These are phyloP conservation scores for Eremochloa ophiuroides DNA, from an alignment of 176 grass and related monocot genomes.

Conservation along the genomic window DNA sequence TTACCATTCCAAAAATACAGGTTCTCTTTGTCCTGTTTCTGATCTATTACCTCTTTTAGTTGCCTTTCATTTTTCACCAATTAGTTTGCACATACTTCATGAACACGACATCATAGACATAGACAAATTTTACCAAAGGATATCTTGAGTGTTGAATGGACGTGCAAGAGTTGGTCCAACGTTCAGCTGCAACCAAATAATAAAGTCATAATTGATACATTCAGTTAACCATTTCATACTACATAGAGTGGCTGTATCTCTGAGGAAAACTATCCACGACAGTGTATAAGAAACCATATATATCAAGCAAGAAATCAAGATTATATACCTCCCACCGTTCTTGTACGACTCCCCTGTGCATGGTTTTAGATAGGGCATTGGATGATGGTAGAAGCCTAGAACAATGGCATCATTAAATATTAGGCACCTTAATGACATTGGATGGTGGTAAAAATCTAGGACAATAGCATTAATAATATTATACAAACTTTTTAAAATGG, in stretches of 20 bases:
- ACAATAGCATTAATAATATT: no score
- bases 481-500: conserved; percentile 1
- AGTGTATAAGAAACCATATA: background rate
- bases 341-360: conserved; percentile 62
- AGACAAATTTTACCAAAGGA: conserved; percentile 36
- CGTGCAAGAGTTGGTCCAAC: conserved; percentile 77
- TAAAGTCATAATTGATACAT: conserved; percentile 9
- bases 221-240: conserved; percentile 2
- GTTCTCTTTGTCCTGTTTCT: background rate
- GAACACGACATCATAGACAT: background rate
- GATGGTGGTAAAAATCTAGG: no score
- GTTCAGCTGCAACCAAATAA: conserved; percentile 61
- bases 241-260: conserved; percentile 8
- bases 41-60: background rate
- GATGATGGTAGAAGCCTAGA: conserved; percentile 70
- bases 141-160: conserved; percentile 81
- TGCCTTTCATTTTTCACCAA: background rate
- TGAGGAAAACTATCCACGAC: background rate
- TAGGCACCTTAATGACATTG: conserved; percentile 1
- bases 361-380: conserved; percentile 72
- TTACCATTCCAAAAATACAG: background rate
- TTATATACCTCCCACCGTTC: conserved; percentile 72
- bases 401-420: conserved; percentile 19
- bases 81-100: background rate
- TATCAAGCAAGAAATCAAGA: background rate